A percentile compares a stretch with the other conserved stretches of the same genome.
These are phyloP conservation scores for Cyclotella distinguenda DNA, from an alignment of 108 stramenopile species.

Conservation along the genomic window DNA sequence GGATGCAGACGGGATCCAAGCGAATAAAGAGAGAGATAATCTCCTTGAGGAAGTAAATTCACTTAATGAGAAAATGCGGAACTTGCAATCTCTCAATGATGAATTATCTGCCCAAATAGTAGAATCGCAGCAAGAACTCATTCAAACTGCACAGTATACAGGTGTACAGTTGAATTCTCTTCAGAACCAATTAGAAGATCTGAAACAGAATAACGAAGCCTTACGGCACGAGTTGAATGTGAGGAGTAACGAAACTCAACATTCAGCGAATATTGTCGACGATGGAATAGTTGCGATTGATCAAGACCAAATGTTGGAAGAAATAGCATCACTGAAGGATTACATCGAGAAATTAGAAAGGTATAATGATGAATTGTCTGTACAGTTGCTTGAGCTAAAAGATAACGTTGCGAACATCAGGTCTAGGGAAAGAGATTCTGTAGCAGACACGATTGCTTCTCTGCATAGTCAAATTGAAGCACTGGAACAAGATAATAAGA, in stretches of 20 bases:
- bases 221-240: slow-evolving; percentile 9
- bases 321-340: slow-evolving; percentile 25
- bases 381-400: slow-evolving; percentile 16
- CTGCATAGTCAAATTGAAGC: slow-evolving; percentile 10
- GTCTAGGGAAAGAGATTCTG: slow-evolving; percentile 8
- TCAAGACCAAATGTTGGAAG: slow-evolving; percentile 15
- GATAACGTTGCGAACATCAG: neutral
- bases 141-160: neutral
- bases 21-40: neutral
- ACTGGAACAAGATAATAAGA: slow-evolving; percentile 1
- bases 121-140: slow-evolving; percentile 6
- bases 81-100: slow-evolving; percentile 15
- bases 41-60: slow-evolving; percentile 15
- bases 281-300: neutral
- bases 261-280: neutral
- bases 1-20: neutral
- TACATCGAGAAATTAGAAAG: slow-evolving; percentile 24
- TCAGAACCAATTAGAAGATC: neutral
- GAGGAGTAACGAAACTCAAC: neutral
- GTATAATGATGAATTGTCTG: slow-evolving; percentile 23
- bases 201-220: slow-evolving; percentile 4
- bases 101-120: slow-evolving; percentile 15
- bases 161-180: neutral
- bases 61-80: slow-evolving; percentile 4
- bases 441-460: slow-evolving; percentile 2